Conservation (phyloP, 1,284 basidiomycete genomes). For the Lignosus rhinocerotis region DNA sequence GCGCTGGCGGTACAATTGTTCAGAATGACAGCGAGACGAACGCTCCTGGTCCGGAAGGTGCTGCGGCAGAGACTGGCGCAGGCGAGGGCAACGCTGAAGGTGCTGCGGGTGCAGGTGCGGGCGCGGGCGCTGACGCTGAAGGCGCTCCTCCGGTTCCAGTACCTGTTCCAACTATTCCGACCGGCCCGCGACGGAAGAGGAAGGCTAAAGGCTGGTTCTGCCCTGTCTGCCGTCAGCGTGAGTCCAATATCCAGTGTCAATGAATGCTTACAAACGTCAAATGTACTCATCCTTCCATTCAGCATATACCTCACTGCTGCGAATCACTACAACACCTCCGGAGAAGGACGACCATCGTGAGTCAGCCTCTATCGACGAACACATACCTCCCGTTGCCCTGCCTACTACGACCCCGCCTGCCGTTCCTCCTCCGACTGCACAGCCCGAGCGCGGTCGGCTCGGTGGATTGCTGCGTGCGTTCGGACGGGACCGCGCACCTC, state of each 20-base stretch:
- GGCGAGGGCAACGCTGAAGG: slow-evolving; percentile 10
- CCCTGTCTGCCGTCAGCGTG: slow-evolving; percentile 88
- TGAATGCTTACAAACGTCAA: neutral
- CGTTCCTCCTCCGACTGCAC: slow-evolving; percentile 25
- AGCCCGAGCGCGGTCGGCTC: slow-evolving; percentile 33
- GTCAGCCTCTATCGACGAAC: slow-evolving; percentile 39
- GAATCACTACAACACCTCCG: slow-evolving; percentile 77
- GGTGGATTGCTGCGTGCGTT: slow-evolving; percentile 34
- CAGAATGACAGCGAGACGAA: slow-evolving; percentile 49
- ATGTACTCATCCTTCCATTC: neutral
- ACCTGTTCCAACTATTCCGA: slow-evolving; percentile 28
- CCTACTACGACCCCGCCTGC: slow-evolving; percentile 10
- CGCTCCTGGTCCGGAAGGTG: slow-evolving; percentile 16
- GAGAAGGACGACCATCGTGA: slow-evolving; percentile 41
- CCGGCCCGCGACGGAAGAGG: slow-evolving; percentile 68
- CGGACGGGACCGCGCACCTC: slow-evolving; percentile 28
- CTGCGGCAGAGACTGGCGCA: slow-evolving; percentile 15
- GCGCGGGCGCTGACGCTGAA: neutral
- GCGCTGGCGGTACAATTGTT: slow-evolving; percentile 81
- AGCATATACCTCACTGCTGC: slow-evolving; percentile 87
- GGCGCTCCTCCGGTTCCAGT: slow-evolving; percentile 20
- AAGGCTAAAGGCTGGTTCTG: slow-evolving; percentile 96
- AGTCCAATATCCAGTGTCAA: slow-evolving; percentile 31
- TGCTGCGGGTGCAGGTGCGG: slow-evolving; percentile 12
- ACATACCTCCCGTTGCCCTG: slow-evolving; percentile 16